Percentiles rank a stretch among this genome's conserved stretches.
phyloP scores from a whole-genome alignment of 23 red algal species.

The Agarophyton chilense region DNA sequence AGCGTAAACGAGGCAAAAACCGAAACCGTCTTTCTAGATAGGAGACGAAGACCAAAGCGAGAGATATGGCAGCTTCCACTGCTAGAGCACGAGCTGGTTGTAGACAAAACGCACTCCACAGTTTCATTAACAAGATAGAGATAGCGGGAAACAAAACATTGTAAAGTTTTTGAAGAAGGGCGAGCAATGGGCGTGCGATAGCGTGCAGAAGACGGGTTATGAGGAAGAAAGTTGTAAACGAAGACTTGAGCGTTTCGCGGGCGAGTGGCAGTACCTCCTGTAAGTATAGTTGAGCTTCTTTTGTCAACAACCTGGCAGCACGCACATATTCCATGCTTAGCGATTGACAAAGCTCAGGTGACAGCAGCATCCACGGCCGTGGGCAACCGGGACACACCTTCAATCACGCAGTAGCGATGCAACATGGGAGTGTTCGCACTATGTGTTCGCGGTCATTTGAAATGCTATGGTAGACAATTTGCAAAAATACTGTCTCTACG shows the following conservation, averaged over 20 bases:
- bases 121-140: background rate
- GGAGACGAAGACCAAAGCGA: background rate
- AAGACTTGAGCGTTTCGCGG: slow-evolving; percentile 18
- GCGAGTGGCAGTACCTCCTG: slow-evolving; percentile 27
- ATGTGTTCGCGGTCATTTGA: no score
- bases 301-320: slow-evolving; percentile 12
- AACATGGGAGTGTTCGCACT: background rate
- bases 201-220: background rate
- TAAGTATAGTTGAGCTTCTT: slow-evolving; percentile 6
- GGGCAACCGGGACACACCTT: background rate
- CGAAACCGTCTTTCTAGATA: slow-evolving; percentile 45
- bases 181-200: slow-evolving; percentile 7
- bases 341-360: background rate
- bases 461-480: no score
- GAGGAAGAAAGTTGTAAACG: background rate
- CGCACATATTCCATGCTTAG: slow-evolving; percentile 42
- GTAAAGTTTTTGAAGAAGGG: slow-evolving; percentile 14
- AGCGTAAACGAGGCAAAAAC: background rate
- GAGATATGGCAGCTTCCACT: slow-evolving; percentile 20
- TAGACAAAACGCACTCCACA: slow-evolving; percentile 11
- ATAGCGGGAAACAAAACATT: slow-evolving; percentile 2
- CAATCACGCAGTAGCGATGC: background rate
- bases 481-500: no score
- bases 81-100: slow-evolving; percentile 41
- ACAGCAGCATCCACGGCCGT: background rate